Conservation (phyloP, 768 basidiomycete genomes). For the Phaeotremella fagi region DNA sequence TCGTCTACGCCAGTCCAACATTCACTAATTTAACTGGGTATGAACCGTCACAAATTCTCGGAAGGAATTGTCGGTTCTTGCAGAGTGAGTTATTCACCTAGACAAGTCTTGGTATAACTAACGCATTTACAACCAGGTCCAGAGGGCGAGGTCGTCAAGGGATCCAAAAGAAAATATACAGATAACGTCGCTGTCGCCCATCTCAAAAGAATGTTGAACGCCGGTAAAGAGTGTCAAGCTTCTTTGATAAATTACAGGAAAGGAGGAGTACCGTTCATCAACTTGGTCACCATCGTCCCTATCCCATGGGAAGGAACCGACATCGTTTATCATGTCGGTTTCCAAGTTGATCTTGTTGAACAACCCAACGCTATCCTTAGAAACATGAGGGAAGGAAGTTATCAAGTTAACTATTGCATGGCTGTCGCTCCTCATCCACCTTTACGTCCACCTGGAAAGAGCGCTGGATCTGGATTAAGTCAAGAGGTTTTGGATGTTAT, state of each 20-base stretch:
- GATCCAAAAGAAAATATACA: slow-evolving; percentile 58
- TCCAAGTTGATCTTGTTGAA: slow-evolving; percentile 86
- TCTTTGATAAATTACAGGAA: slow-evolving; percentile 83
- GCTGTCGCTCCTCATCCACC: slow-evolving; percentile 42
- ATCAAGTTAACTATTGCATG: slow-evolving; percentile 61
- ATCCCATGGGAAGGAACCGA: slow-evolving; percentile 68
- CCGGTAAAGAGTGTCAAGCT: slow-evolving; percentile 82
- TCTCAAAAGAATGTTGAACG: slow-evolving; percentile 62
- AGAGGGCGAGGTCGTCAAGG: slow-evolving; percentile 55
- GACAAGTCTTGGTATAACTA: neutral
- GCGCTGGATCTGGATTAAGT: slow-evolving; percentile 33
- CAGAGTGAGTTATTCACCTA: slow-evolving; percentile 31
- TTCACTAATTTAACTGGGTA: slow-evolving; percentile 60
- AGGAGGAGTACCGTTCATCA: slow-evolving; percentile 78
- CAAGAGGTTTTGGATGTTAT: slow-evolving; percentile 39
- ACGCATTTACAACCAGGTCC: slow-evolving; percentile 66
- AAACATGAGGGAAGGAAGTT: slow-evolving; percentile 71
- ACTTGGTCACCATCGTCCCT: slow-evolving; percentile 85
- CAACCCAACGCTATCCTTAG: slow-evolving; percentile 79
- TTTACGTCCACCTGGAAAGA: slow-evolving; percentile 22
- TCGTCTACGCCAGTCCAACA: slow-evolving; percentile 83
- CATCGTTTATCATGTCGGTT: slow-evolving; percentile 82
- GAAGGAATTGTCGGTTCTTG: slow-evolving; percentile 67
- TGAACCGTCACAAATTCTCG: slow-evolving; percentile 62
- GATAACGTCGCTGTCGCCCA: slow-evolving; percentile 64